These are phyloP conservation scores for Rhizoclosmatium globosum DNA, from an alignment of 192 early-diverging fungal species.

Conservation along the genomic window DNA sequence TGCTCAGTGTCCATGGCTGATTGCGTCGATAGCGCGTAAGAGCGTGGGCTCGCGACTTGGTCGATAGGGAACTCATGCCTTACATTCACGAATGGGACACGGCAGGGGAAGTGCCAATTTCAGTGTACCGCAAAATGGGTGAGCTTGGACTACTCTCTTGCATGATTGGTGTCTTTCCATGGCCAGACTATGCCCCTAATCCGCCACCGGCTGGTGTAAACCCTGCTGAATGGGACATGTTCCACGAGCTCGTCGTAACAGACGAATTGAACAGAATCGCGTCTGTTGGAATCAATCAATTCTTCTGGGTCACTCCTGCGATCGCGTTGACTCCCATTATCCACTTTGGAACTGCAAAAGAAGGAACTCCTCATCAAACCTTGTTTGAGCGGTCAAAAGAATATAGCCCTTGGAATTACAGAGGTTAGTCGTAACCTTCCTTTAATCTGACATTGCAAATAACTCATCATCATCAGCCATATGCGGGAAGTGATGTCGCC, in stretches of 20 bases:
- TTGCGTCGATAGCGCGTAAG: slow-evolving; percentile 53
- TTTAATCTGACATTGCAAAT: background rate
- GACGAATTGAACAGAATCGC: slow-evolving; percentile 84
- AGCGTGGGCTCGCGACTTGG: slow-evolving; percentile 69
- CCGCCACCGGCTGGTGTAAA: slow-evolving; percentile 45
- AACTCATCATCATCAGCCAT: background rate
- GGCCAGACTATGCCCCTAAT: slow-evolving; percentile 54
- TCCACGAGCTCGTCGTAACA: slow-evolving; percentile 61
- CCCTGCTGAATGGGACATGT: slow-evolving; percentile 63
- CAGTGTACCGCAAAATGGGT: slow-evolving; percentile 66
- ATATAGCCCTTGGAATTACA: slow-evolving; percentile 83
- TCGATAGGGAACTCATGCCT: slow-evolving; percentile 80
- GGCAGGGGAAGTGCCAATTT: slow-evolving; percentile 68
- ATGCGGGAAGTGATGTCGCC: slow-evolving; percentile 76
- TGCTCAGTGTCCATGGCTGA: slow-evolving; percentile 47
- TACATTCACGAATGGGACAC: slow-evolving; percentile 78
- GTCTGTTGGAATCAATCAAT: slow-evolving; percentile 70
- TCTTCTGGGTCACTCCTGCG: background rate
- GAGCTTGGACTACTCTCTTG: slow-evolving; percentile 71
- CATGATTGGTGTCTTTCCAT: slow-evolving; percentile 57
- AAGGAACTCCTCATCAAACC: slow-evolving; percentile 71
- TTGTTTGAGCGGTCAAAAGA: slow-evolving; percentile 76
- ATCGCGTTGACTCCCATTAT: slow-evolving; percentile 82
- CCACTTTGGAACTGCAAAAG: slow-evolving; percentile 74
- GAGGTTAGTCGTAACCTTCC: slow-evolving; percentile 59